A percentile compares a stretch with the other conserved stretches of the same genome.
phyloP scores from a whole-genome alignment of 768 basidiomycete species.

The Russula sp. region DNA sequence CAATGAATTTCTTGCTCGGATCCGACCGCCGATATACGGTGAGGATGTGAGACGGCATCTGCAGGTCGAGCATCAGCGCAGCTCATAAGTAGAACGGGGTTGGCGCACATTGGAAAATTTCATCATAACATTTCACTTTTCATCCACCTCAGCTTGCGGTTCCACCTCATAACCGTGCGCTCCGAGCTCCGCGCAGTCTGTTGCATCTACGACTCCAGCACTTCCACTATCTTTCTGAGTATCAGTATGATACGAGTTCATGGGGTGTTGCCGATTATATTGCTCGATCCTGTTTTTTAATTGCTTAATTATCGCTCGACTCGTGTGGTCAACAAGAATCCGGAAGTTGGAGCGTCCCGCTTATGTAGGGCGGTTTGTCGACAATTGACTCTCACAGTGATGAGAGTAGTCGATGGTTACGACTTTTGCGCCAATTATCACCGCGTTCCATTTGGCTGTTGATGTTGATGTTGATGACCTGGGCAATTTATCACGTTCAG shows the following conservation, averaged over 20 bases:
- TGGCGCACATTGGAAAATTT: neutral
- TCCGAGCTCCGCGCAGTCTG: neutral
- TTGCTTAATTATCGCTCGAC: no score
- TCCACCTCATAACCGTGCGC: neutral
- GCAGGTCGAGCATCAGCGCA: neutral
- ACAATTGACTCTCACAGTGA: no score
- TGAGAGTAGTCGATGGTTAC: no score
- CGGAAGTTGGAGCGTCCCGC: no score
- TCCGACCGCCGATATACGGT: neutral
- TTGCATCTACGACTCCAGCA: neutral
- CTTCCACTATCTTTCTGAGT: no score
- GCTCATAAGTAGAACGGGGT: neutral
- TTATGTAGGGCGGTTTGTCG: no score
- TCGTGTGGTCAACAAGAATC: no score
- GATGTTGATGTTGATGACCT: no score
- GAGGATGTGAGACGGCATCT: constrained; percentile 1
- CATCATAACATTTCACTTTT: neutral
- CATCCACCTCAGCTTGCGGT: neutral
- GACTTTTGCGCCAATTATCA: no score
- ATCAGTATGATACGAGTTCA: neutral
- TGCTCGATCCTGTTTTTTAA: neutral
- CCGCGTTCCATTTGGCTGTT: no score
- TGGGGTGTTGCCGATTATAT: neutral
- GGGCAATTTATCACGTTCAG: no score
- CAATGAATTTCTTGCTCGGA: neutral